Percentiles rank a stretch among this genome's conserved stretches.
These are phyloP conservation scores for Coccomyxa subellipsoidea DNA, from an alignment of 163 green algal species.

Conservation along the genomic window DNA sequence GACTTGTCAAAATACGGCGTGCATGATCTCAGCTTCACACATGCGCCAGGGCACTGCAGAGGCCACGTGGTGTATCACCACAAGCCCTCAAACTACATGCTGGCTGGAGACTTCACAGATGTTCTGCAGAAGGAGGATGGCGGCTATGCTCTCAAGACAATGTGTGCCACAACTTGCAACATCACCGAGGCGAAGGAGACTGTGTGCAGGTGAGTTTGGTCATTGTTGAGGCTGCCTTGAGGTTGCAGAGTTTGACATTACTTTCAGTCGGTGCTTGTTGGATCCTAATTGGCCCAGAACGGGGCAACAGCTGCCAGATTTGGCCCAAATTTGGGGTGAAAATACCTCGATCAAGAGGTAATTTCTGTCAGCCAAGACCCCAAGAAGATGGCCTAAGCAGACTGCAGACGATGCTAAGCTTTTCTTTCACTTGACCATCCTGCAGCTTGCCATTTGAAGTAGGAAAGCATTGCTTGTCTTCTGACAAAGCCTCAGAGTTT, in stretches of 20 bases:
- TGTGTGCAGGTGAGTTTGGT: not conserved
- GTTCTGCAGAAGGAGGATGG: not conserved
- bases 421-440: too few species aligned
- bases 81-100: not conserved
- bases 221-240: too few species aligned
- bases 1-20: not conserved
- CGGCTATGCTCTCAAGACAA: not conserved
- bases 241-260: not conserved
- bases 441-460: too few species aligned
- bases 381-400: too few species aligned
- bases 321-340: too few species aligned
- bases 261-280: not conserved
- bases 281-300: too few species aligned
- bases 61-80: constrained; percentile 1
- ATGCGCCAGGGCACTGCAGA: not conserved
- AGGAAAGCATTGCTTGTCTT: too few species aligned
- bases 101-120: not conserved
- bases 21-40: not conserved
- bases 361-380: too few species aligned
- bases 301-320: too few species aligned
- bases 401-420: too few species aligned
- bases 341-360: too few species aligned
- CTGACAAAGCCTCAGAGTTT: too few species aligned
- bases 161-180: not conserved
- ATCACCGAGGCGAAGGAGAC: not conserved